Percentiles rank a stretch among this genome's conserved stretches.
phyloP scores from a whole-genome alignment of 1,139 yeast species.

The Kodamaea derodonti region DNA sequence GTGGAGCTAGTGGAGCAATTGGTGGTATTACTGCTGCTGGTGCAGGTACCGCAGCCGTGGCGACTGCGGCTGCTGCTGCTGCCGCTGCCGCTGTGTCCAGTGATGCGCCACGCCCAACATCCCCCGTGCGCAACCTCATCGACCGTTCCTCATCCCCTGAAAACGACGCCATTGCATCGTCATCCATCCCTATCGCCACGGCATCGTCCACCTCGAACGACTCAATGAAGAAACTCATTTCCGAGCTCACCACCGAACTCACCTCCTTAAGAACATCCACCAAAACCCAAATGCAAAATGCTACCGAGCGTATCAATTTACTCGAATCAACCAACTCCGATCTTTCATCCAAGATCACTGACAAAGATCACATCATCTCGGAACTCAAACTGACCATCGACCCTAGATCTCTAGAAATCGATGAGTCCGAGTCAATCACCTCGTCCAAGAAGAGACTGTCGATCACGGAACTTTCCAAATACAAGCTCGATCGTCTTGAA shows the following conservation, averaged over 20 bases:
- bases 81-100: too few species aligned
- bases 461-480: slow-evolving; percentile 34
- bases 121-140: too few species aligned
- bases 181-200: too few species aligned
- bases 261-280: slow-evolving; percentile 43
- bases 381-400: slow-evolving; percentile 35
- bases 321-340: slow-evolving; percentile 32
- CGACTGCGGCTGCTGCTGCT: too few species aligned
- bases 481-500: slow-evolving; percentile 41
- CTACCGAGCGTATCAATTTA: slow-evolving; percentile 46
- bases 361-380: slow-evolving; percentile 31
- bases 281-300: slow-evolving; percentile 48
- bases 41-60: too few species aligned
- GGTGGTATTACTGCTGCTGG: too few species aligned
- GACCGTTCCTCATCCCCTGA: too few species aligned
- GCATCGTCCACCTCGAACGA: too few species aligned
- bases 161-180: too few species aligned
- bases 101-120: too few species aligned
- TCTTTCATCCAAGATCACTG: slow-evolving; percentile 23
- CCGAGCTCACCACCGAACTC: slow-evolving; percentile 47
- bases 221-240: slow-evolving; percentile 30
- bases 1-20: too few species aligned
- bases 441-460: slow-evolving; percentile 9
- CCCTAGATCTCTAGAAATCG: slow-evolving; percentile 27
- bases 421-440: slow-evolving; percentile 10